Evolutionary conservation across 1,284 basidiomycete species (phyloP), one percentile per base, ranked within the genome.

Genomic region (Ustilago sp.): DNA sequence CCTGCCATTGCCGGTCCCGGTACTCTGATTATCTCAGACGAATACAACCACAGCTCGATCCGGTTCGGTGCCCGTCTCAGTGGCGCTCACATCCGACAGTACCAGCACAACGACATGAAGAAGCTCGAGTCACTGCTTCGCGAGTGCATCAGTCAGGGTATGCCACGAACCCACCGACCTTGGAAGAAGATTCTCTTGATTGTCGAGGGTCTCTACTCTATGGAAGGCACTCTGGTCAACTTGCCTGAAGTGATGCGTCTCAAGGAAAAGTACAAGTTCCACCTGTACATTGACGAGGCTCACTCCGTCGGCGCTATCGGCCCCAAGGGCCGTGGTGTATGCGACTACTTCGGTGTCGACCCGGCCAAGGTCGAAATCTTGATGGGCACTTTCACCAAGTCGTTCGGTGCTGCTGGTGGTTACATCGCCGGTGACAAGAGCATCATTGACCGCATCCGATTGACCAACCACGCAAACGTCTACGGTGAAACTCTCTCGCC

Each of bases 311-410:
- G 97, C 72, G 96, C 95, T 1, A 89, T 99, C 45, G 96, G 96
- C 39, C 94, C 95, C 8, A 90, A 93, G 79, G 96, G 96, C 9
- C 93, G 96, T 52, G 96, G 96, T 76, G 93, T 99, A 5, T 92
- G 92, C 69, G 95, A 99, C 86, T 99, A 98, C 88, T 99, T 96
- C 86, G 91, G 91, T 64, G 88, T 98, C 72, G 89, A 94, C 81
- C 94, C 95, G 3, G 89, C 89, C 11, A 89, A 90, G 39, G 89
- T 98, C 70, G 96, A 99, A 86, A 90, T 99, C 75, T 90, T 98
- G 75, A 99, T 99, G 96, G 96, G 96, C 64, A 99, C 96, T 0
- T 97, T 99, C 86, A 99, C 96, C 43, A 99, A 99, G 87, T 98
- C 95, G 0, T 99, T 99, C 84, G 97, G 96, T 68, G 95, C 96